These are phyloP conservation scores for Trichoderma sp. DNA, from an alignment of 2,329 filamentous ascomycete genomes.

Conservation along the genomic window DNA sequence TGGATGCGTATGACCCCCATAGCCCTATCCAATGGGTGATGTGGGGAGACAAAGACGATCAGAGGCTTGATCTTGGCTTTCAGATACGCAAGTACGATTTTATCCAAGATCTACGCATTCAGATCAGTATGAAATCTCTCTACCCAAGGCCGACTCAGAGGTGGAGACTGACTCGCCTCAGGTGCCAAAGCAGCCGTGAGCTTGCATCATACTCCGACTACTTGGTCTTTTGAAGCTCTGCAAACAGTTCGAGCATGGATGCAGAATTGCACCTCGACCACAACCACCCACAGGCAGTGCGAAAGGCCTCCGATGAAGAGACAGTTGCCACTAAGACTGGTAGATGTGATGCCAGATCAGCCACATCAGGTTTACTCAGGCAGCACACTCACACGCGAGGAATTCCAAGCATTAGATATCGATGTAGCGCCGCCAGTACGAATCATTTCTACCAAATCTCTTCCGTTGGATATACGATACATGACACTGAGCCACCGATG, in stretches of 20 bases:
- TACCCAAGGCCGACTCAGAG: not conserved
- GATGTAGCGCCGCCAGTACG: not conserved
- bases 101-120: not conserved
- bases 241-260: not conserved
- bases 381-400: not conserved
- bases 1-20: not conserved
- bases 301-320: not conserved
- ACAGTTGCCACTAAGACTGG: not conserved
- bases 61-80: not conserved
- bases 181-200: not conserved
- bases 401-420: not conserved
- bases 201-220: not conserved
- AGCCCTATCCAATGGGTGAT: not conserved
- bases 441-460: not conserved
- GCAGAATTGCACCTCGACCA: not conserved
- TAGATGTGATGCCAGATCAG: not conserved
- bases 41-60: not conserved
- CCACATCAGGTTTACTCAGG: not conserved
- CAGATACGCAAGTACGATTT: not conserved
- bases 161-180: not conserved
- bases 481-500: not conserved
- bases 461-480: not conserved
- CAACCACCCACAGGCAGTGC: not conserved
- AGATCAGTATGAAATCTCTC: not conserved
- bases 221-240: not conserved